phyloP scores from a whole-genome alignment of 176 grass and related monocot species.

The Phoenix roebelenii region DNA sequence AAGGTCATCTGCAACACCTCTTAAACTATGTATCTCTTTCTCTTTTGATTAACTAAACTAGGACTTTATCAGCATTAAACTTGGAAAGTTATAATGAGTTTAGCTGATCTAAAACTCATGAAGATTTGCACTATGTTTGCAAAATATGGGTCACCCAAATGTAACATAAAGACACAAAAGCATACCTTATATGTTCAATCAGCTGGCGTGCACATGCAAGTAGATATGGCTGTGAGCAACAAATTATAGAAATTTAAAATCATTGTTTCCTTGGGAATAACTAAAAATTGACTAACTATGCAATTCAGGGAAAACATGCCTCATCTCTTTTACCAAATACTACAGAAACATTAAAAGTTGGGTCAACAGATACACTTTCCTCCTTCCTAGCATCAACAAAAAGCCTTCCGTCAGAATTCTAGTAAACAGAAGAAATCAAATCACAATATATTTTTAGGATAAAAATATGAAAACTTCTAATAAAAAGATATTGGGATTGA shows the following conservation, averaged over 20 bases:
- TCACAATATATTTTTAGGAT: too few relatives aligned
- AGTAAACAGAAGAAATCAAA: too few relatives aligned
- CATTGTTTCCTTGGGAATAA: not conserved
- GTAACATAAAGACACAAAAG: not conserved
- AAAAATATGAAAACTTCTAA: too few relatives aligned
- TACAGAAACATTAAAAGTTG: slow-evolving; percentile 72
- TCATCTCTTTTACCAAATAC: slow-evolving; percentile 97
- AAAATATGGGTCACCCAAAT: not conserved
- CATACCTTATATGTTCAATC: slow-evolving; percentile 89
- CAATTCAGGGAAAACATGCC: slow-evolving; percentile 25
- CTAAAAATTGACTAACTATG: slow-evolving; percentile 4
- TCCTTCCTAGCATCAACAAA: slow-evolving; percentile 48
- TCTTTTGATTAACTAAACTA: too few relatives aligned
- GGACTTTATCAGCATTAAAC: too few relatives aligned
- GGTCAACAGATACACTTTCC: slow-evolving; percentile 74
- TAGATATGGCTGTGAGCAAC: slow-evolving; percentile 54
- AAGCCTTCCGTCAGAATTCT: too few relatives aligned
- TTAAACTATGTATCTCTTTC: too few relatives aligned
- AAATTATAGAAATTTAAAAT: slow-evolving; percentile 9
- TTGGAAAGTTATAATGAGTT: too few relatives aligned
- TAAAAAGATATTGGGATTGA: too few relatives aligned
- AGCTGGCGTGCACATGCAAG: slow-evolving; percentile 69
- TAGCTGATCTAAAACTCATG: too few relatives aligned
- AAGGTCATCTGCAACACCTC: too few relatives aligned
- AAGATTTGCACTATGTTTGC: too few relatives aligned